phyloP scores from a whole-genome alignment of 2,329 filamentous ascomycete species.

The Cladophialophora yegresii region DNA sequence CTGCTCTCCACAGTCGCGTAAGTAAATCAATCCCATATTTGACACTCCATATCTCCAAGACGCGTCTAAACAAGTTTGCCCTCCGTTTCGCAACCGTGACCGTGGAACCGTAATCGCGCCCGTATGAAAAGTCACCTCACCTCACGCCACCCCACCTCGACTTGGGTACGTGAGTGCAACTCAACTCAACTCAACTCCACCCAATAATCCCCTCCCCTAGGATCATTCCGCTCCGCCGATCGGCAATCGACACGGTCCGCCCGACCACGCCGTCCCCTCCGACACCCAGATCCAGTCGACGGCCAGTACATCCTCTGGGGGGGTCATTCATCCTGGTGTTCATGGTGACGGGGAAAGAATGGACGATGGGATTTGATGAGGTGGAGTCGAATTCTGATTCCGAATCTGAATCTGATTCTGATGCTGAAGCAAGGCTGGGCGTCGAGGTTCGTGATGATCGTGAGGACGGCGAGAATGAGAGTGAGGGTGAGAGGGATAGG shows the following conservation, averaged over 20 bases:
- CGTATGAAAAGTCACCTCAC: too few relatives aligned
- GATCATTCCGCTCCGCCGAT: constrained; percentile 20
- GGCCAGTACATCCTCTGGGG: not conserved
- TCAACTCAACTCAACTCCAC: constrained; percentile 30
- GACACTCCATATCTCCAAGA: too few relatives aligned
- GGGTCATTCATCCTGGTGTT: not conserved
- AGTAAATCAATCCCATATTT: too few relatives aligned
- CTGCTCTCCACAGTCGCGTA: too few relatives aligned
- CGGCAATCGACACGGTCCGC: constrained; percentile 32
- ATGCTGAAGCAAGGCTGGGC: not conserved
- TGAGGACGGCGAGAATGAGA: not conserved
- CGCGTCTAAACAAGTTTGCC: too few relatives aligned
- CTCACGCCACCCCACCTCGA: too few relatives aligned
- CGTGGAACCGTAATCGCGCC: too few relatives aligned
- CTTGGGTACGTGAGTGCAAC: too few relatives aligned
- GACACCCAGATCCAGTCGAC: constrained; percentile 33
- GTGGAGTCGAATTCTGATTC: not conserved
- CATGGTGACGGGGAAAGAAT: constrained; percentile 29
- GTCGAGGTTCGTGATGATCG: not conserved
- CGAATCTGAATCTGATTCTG: not conserved
- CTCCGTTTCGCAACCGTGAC: too few relatives aligned
- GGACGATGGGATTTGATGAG: constrained; percentile 30
- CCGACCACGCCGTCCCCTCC: constrained; percentile 35
- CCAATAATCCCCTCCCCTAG: constrained; percentile 35
- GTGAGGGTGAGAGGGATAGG: constrained; percentile 6